Base-by-base conservation (phyloP, 306 rosid genomes). In the Trifolium dubium region DNA sequence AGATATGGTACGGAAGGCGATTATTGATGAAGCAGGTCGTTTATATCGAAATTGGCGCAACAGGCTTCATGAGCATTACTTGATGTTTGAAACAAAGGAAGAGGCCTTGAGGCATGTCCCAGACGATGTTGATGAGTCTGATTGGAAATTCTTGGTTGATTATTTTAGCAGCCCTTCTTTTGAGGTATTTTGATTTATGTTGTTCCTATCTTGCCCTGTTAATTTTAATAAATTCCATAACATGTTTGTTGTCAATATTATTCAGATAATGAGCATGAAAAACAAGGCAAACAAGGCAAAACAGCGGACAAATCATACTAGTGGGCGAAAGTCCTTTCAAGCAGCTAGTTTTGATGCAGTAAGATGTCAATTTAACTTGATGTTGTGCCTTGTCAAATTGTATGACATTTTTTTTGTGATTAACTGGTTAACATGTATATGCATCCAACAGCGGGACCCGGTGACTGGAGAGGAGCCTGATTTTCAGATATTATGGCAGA, bases 391-490 rank as follows among this genome's bases (percentile, higher is more conserved):
- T 46, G 37, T 67, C 23, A 61, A 49, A 34, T 11, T 53, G 39
- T 17, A 62, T 53, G 68, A 8, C 10, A 15, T 31, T 77, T 73
- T 61, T 13, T 62, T 14, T 47, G 19, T 19, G 18, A 53, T 8
- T 53, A 53, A 29, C 66, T 37, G 62, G 28, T 73, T 77, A 23
- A 49, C 65, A 34, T 6, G 35, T 34, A 17, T 19, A 10, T 28
- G 4, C 49, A 31, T 64, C 72, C 64, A 65, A 58, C 64, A 79
- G 86, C 44, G 86, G 67, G 81, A 83, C 15, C 63, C 10, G 8
- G 81, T n/a, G 73, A 83, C 86, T 41, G 86, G 84, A 10, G 44
- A n/a, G 81, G 84, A 83, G 70, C 86, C 84, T 5, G 75, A 79
- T 71, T 41, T 79, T 76, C 83, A 67, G 55, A 71, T 65, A 32